A percentile compares a stretch with the other conserved stretches of the same genome.
These are phyloP conservation scores for Erysimum cheiri DNA, from an alignment of 441 rosid genomes.

Conservation along the genomic window DNA sequence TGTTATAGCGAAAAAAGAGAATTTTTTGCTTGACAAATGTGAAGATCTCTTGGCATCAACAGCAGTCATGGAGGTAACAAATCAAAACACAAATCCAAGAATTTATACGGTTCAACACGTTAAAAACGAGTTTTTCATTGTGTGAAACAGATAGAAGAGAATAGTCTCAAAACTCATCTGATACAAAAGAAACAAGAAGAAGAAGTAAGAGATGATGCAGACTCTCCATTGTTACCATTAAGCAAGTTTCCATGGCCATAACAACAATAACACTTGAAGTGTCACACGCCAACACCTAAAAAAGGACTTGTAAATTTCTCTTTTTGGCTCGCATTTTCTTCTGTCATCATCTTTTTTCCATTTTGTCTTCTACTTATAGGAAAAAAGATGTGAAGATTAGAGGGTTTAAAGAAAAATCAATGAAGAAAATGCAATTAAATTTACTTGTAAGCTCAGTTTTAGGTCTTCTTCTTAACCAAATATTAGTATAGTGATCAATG, in stretches of 20 bases:
- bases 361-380: constrained; percentile 18
- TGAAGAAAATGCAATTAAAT: constrained; percentile 12
- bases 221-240: constrained; percentile 23
- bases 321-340: constrained; percentile 20
- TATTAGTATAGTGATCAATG: constrained; percentile 27
- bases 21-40: constrained; percentile 61
- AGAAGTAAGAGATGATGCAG: constrained; percentile 25
- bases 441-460: constrained; percentile 15
- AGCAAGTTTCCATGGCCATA: constrained; percentile 38
- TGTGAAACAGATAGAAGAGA: constrained; percentile 64
- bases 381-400: constrained; percentile 19
- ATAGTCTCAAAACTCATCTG: constrained; percentile 66
- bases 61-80: constrained; percentile 68
- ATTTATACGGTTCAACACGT: neutral
- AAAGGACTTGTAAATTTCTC: constrained; percentile 30
- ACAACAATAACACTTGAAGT: neutral
- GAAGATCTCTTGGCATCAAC: constrained; percentile 68
- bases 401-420: constrained; percentile 14
- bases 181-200: constrained; percentile 54
- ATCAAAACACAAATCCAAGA: constrained; percentile 9
- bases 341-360: constrained; percentile 24
- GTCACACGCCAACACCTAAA: neutral
- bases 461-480: neutral
- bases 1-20: constrained; percentile 56
- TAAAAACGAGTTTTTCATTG: constrained; percentile 26